Evolutionary conservation across 192 early-diverging fungal genomes (phyloP).

Genomic region (Coemansia nantahalensis): DNA sequence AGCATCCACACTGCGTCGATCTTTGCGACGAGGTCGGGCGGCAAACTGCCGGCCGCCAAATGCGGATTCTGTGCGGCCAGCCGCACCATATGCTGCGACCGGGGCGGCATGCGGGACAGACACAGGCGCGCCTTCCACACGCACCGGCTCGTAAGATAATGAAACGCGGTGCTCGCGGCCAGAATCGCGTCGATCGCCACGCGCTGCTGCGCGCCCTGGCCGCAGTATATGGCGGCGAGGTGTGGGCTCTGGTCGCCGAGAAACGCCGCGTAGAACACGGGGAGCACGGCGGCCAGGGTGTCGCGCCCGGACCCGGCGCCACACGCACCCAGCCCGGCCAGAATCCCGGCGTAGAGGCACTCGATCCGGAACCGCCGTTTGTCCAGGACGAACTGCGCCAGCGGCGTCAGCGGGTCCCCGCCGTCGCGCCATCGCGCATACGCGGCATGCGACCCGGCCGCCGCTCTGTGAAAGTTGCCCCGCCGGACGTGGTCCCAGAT

Average conservation of each 20-base stretch:
- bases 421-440: not conserved
- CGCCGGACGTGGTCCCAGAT: conserved; percentile 14
- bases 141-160: not conserved
- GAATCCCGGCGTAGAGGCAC: conserved; percentile 23
- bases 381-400: conserved; percentile 17
- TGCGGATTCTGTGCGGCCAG: too few relatives aligned
- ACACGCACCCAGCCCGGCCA: not conserved
- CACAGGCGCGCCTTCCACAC: too few relatives aligned
- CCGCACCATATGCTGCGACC: too few relatives aligned
- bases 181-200: conserved; percentile 8
- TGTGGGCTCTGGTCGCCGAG: conserved; percentile 13
- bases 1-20: conserved; percentile 27
- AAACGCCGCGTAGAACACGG: conserved; percentile 13
- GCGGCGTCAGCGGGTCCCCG: not conserved
- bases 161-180: conserved; percentile 3
- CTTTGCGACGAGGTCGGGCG: not conserved
- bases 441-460: conserved; percentile 4
- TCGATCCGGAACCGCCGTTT: conserved; percentile 17
- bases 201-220: conserved; percentile 1
- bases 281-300: too few relatives aligned
- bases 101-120: not conserved
- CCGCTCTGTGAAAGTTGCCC: conserved; percentile 5
- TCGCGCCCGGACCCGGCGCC: not conserved
- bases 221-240: conserved; percentile 8
- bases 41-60: not conserved